Conservation (phyloP, 495 filamentous ascomycete genomes). For the Trichoderma gamsii region DNA sequence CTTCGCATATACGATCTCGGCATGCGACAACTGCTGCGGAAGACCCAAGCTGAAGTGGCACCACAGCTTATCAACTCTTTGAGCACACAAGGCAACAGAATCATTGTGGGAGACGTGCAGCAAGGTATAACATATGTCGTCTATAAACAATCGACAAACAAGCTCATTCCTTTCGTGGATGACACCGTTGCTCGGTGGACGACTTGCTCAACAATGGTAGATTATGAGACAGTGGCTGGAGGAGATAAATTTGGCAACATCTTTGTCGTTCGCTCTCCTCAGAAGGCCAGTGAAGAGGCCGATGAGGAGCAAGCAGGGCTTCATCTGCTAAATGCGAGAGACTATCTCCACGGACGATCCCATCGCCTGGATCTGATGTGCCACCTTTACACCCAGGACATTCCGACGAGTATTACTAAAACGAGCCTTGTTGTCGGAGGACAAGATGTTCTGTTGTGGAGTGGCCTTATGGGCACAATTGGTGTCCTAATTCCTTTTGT, state of each 20-base stretch:
- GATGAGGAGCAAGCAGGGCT: constrained; percentile 91
- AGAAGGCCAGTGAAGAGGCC: constrained; percentile 76
- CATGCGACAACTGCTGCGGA: constrained; percentile 82
- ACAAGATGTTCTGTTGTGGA: constrained; percentile 87
- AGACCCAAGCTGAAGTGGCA: constrained; percentile 73
- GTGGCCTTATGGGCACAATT: constrained; percentile 86
- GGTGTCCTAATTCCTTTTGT: constrained; percentile 88
- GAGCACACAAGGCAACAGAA: constrained; percentile 85
- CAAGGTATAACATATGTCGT: constrained; percentile 88
- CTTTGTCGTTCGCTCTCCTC: constrained; percentile 83
- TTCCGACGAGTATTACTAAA: constrained; percentile 85
- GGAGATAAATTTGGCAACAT: constrained; percentile 98
- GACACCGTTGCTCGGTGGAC: constrained; percentile 87
- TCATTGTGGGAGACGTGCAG: constrained; percentile 85
- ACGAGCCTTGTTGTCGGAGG: constrained; percentile 86
- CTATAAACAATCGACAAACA: constrained; percentile 88
- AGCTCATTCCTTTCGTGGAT: constrained; percentile 85
- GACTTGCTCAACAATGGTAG: constrained; percentile 82
- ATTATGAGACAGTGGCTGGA: constrained; percentile 92
- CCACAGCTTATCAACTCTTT: constrained; percentile 80
- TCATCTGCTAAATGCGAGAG: constrained; percentile 78
- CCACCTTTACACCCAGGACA: constrained; percentile 87
- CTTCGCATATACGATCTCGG: constrained; percentile 88
- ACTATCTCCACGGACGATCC: constrained; percentile 82
- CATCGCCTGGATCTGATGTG: constrained; percentile 77